A percentile compares a stretch with the other conserved stretches of the same genome.
These are phyloP conservation scores for Metschnikowia vanudenii DNA, from an alignment of 805 yeast genomes.

Conservation along the genomic window DNA sequence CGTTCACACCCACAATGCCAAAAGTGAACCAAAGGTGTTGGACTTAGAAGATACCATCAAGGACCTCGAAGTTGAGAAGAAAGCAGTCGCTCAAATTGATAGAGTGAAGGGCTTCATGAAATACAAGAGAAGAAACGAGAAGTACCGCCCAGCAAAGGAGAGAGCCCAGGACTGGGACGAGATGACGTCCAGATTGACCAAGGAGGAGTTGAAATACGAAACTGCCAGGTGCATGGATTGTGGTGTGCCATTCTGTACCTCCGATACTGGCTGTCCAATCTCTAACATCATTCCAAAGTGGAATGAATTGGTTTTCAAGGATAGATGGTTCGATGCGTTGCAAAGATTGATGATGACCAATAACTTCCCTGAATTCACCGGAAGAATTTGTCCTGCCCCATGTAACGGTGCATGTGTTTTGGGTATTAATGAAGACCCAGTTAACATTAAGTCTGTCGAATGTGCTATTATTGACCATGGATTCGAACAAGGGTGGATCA, in stretches of 20 bases:
- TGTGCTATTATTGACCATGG: slow-evolving; percentile 96
- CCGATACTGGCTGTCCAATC: slow-evolving; percentile 97
- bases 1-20: slow-evolving; percentile 33
- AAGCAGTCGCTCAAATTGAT: slow-evolving; percentile 64
- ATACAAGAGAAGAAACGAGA: slow-evolving; percentile 85
- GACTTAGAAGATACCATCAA: slow-evolving; percentile 88
- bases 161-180: slow-evolving; percentile 93
- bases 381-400: slow-evolving; percentile 98
- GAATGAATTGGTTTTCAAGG: slow-evolving; percentile 94
- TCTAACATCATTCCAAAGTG: slow-evolving; percentile 97
- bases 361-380: slow-evolving; percentile 98
- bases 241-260: slow-evolving; percentile 98
- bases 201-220: slow-evolving; percentile 84
- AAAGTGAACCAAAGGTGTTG: slow-evolving; percentile 74
- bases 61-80: slow-evolving; percentile 63
- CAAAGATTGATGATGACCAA: slow-evolving; percentile 92
- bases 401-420: slow-evolving; percentile 95
- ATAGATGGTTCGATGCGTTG: slow-evolving; percentile 91
- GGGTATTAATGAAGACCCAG: slow-evolving; percentile 92
- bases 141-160: slow-evolving; percentile 71
- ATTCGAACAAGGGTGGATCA: slow-evolving; percentile 95
- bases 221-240: slow-evolving; percentile 99
- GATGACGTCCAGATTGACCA: slow-evolving; percentile 73
- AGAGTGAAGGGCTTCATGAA: slow-evolving; percentile 90
- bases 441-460: slow-evolving; percentile 94